phyloP scores from a whole-genome alignment of 1,284 basidiomycete genomes.

The Termitomyces sp. region DNA sequence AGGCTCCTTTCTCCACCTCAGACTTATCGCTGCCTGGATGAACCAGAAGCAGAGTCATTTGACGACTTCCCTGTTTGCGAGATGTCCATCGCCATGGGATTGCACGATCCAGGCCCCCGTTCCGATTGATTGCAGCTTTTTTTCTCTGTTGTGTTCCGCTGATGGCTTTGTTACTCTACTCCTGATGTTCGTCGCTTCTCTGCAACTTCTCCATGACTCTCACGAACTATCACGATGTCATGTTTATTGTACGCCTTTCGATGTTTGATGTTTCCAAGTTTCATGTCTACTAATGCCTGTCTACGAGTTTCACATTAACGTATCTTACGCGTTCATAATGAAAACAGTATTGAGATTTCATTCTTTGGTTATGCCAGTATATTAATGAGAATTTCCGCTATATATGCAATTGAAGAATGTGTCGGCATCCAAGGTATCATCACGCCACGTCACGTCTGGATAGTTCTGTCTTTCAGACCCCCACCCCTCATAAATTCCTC shows the following conservation, averaged over 20 bases:
- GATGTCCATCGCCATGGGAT: constrained; percentile 16
- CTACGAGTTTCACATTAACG: not conserved
- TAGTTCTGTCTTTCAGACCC: not conserved
- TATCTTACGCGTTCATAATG: not conserved
- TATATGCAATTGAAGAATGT: not conserved
- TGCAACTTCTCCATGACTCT: not conserved
- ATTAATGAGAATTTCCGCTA: not conserved
- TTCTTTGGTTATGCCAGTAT: not conserved
- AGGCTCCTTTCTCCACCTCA: not conserved
- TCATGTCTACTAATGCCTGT: not conserved
- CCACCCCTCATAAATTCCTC: constrained; percentile 8
- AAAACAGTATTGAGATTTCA: not conserved
- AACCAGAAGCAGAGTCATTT: constrained; percentile 2
- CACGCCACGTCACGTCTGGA: not conserved
- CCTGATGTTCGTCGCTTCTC: not conserved
- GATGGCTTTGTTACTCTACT: not conserved
- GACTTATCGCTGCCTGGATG: not conserved
- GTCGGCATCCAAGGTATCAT: not conserved
- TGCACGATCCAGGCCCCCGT: constrained; percentile 2
- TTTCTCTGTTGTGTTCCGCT: not conserved
- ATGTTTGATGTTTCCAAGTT: not conserved
- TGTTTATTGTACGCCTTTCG: not conserved
- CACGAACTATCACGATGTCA: not conserved
- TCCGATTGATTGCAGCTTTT: not conserved
- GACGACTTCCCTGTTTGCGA: constrained; percentile 14